Evolutionary conservation across 345 rosid species (phyloP).

Genomic region (Aethionema arabicum): DNA sequence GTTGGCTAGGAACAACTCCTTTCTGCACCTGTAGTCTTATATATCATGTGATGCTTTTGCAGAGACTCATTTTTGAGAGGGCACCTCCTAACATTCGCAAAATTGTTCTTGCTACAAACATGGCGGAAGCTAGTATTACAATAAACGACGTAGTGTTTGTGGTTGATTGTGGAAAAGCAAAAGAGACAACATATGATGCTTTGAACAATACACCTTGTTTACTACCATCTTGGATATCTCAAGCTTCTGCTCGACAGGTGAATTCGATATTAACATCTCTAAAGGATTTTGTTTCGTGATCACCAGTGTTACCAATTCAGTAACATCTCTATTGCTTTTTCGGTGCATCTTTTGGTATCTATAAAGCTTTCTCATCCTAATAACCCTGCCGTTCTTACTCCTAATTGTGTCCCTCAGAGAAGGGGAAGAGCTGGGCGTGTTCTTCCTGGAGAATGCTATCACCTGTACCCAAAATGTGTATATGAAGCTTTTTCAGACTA

Average conservation of each 20-base stretch:
- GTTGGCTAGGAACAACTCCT: not conserved
- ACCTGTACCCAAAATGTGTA: constrained; percentile 83
- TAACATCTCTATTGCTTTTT: constrained; percentile 18
- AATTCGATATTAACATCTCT: constrained; percentile 21
- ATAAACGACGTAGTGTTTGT: constrained; percentile 94
- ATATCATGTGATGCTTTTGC: constrained; percentile 38
- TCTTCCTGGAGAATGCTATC: constrained; percentile 93
- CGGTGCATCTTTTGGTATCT: constrained; percentile 9
- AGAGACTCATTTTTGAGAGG: constrained; percentile 86
- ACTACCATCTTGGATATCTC: constrained; percentile 96
- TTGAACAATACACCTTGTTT: constrained; percentile 98
- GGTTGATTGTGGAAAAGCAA: constrained; percentile 97
- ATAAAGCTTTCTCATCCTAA: constrained; percentile 15
- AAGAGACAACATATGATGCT: constrained; percentile 99
- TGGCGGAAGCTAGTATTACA: constrained; percentile 99
- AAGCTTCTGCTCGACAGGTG: constrained; percentile 94
- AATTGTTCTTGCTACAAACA: constrained; percentile 92
- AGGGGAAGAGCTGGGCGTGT: constrained; percentile 98
- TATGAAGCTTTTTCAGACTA: constrained; percentile 95
- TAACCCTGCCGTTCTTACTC: constrained; percentile 3
- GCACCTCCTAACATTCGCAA: constrained; percentile 81
- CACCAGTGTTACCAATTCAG: constrained; percentile 8
- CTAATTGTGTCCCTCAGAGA: constrained; percentile 53
- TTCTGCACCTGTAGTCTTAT: constrained; percentile 13
- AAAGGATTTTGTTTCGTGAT: constrained; percentile 7